Evolutionary conservation across 306 rosid genomes (phyloP), one percentile per base, ranked within the genome.

Genomic region (Carpinus fangiana): DNA sequence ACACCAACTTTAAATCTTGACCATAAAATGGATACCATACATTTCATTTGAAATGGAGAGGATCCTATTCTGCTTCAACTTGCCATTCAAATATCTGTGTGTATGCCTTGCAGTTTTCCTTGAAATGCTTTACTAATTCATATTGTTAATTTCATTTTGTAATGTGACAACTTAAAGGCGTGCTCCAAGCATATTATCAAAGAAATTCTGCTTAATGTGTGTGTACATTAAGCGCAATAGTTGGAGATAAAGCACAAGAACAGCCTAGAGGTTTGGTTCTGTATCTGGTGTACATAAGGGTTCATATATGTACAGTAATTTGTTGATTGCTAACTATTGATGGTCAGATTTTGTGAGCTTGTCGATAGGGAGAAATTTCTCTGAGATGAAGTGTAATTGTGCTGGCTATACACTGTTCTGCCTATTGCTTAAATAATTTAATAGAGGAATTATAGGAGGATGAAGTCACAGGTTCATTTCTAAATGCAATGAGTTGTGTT

Each of bases 201-300:
- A 28, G 41, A 70, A 20, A 1, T 38, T 66, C 14, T 18, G 51
- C 16, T 10, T 9, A n/a, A 20, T 7, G 38, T 67, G 73, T 62
- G 21, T 41, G 14, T 70, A 45, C 56, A 41, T 17, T 18, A 56
- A 28, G 50, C 31, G 45, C 11, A 41, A 26, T 26, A 43, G 18
- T 26, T 78, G 34, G 53, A 38, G 79, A 65, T 38, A n/a, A 62
- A 17, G 76, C 45, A 16, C 73, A 43, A 13, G 76, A 76, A 34
- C 38, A 7, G 69, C 57, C 57, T 68, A 16, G 45, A 38, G 52
- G 67, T 78, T 50, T 60, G 38, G 1, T n/a, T 70, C 4, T 26
- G 36, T 47, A 12, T 18, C 16, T 60, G 56, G 79, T 52, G 16
- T 53, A 31, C 34, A 17, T 31, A 47, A 69, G 71, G 11, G 10